Evolutionary conservation across 1,284 basidiomycete genomes (phyloP).

Genomic region (Veloporphyrellus conicus): DNA sequence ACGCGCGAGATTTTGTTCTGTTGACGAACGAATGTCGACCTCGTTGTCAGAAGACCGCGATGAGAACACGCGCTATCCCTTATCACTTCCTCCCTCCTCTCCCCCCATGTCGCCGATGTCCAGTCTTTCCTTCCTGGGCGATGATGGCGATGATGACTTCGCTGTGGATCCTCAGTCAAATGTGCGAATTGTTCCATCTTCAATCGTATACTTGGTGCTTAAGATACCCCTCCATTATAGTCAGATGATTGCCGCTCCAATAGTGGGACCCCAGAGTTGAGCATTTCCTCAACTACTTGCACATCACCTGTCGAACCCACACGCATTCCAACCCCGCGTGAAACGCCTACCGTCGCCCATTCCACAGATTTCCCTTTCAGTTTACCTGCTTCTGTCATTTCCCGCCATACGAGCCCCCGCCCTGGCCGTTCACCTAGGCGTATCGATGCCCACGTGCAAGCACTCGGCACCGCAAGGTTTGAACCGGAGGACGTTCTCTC

Average conservation of each 20-base stretch:
- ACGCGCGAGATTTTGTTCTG: background rate
- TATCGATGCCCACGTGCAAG: background rate
- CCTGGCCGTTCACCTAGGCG: background rate
- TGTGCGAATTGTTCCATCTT: conserved; percentile 14
- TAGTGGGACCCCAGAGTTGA: conserved; percentile 14
- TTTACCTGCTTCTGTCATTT: conserved; percentile 1
- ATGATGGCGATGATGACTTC: conserved; percentile 13
- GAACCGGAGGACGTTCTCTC: conserved; percentile 13
- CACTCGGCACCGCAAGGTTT: background rate
- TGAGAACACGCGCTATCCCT: conserved; percentile 15
- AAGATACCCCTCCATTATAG: conserved; percentile 13
- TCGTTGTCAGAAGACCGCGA: conserved; percentile 10
- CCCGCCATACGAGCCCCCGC: conserved; percentile 1
- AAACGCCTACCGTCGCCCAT: background rate
- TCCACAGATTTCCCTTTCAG: background rate
- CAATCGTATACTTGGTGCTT: background rate
- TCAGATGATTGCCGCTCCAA: conserved; percentile 7
- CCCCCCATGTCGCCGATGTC: conserved; percentile 32
- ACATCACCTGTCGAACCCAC: conserved; percentile 11
- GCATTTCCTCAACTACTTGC: conserved; percentile 6
- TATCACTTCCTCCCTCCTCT: conserved; percentile 35
- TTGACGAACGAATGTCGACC: conserved; percentile 1
- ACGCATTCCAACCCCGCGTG: background rate
- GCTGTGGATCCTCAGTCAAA: conserved; percentile 10
- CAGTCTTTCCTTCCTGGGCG: conserved; percentile 19